Evolutionary conservation across 2,329 filamentous ascomycete species (phyloP).

Genomic region (Ophiostoma sp.): DNA sequence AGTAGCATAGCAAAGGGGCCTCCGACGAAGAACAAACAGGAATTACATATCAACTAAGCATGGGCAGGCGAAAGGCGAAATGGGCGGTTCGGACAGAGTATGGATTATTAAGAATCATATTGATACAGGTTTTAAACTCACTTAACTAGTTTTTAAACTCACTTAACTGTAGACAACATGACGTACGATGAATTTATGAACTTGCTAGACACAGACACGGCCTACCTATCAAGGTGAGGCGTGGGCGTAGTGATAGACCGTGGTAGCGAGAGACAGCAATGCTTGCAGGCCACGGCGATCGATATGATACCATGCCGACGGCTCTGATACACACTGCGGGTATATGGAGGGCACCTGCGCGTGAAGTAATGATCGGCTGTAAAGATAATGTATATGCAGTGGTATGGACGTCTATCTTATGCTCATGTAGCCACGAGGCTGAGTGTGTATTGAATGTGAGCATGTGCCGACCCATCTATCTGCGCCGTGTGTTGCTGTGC

Average conservation of each 20-base stretch:
- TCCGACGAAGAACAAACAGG: background rate
- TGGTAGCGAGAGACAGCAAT: background rate
- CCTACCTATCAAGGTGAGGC: background rate
- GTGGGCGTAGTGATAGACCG: background rate
- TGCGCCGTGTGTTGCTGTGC: background rate
- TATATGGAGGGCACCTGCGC: background rate
- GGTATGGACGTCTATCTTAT: background rate
- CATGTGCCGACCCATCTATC: background rate
- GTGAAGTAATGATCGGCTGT: background rate
- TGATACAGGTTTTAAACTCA: background rate
- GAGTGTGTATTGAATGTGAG: background rate
- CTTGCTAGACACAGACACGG: background rate
- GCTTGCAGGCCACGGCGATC: background rate
- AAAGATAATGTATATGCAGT: background rate
- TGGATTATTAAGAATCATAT: background rate
- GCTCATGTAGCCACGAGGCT: background rate
- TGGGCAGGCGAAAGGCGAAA: constrained; percentile 7
- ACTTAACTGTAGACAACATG: background rate
- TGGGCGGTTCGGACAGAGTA: background rate
- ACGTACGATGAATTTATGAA: background rate
- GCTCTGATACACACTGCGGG: background rate
- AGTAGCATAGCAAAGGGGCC: background rate
- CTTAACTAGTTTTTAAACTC: background rate
- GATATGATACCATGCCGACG: background rate
- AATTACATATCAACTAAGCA: background rate